These are phyloP conservation scores for Acacia pycnantha DNA, from an alignment of 331 rosid genomes.

Conservation along the genomic window DNA sequence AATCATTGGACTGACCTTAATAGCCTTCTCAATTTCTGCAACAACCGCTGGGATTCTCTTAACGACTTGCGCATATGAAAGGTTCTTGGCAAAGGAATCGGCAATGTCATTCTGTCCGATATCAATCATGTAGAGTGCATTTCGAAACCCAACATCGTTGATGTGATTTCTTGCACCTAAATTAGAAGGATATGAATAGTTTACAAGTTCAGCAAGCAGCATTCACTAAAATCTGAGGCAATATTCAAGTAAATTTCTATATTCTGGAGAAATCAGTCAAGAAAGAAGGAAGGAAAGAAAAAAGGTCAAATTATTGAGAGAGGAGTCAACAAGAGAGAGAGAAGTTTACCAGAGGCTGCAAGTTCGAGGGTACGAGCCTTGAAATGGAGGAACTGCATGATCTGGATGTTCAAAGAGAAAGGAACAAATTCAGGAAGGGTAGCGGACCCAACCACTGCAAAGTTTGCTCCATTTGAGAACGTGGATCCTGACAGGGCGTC, in stretches of 20 bases:
- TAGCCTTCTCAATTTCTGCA: constrained; percentile 61
- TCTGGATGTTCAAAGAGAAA: constrained; percentile 76
- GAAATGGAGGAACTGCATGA: constrained; percentile 80
- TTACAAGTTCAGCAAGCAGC: neutral
- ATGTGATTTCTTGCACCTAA: constrained; percentile 53
- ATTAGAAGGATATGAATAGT: neutral
- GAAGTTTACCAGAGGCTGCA: constrained; percentile 51
- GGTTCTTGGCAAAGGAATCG: constrained; percentile 61
- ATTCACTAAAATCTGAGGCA: neutral
- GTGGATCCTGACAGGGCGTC: constrained; percentile 66
- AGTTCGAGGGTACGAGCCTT: constrained; percentile 69
- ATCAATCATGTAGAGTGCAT: constrained; percentile 89
- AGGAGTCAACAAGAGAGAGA: neutral
- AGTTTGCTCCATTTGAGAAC: constrained; percentile 87
- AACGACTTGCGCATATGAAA: constrained; percentile 52
- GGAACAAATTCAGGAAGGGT: constrained; percentile 81
- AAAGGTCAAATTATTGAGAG: neutral
- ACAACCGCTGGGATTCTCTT: constrained; percentile 60
- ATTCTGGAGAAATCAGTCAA: neutral
- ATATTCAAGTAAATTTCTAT: neutral
- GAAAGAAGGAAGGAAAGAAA: neutral
- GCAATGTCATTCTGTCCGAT: constrained; percentile 95
- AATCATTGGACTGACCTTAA: constrained; percentile 46
- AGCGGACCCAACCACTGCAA: constrained; percentile 89
- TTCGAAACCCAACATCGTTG: constrained; percentile 52